Evolutionary conservation across 192 early-diverging fungal genomes (phyloP).

Genomic region (Dissophora ornata): DNA sequence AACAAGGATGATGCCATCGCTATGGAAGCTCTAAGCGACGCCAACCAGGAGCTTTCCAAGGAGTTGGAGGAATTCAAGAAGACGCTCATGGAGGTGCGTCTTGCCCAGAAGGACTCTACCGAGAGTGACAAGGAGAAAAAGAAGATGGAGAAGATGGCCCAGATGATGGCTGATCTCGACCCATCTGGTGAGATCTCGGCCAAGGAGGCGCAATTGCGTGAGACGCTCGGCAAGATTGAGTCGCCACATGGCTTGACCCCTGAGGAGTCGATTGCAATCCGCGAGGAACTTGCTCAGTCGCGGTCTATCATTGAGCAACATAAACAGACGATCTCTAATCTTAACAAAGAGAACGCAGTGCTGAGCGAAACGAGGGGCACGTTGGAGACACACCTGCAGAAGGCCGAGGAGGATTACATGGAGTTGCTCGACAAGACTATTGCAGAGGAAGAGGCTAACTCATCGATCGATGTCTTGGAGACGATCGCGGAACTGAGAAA

Average conservation of each 20-base stretch:
- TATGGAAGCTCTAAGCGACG: conserved; percentile 90
- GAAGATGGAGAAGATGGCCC: conserved; percentile 86
- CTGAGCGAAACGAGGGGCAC: conserved; percentile 72
- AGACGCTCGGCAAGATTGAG: conserved; percentile 74
- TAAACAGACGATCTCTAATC: conserved; percentile 68
- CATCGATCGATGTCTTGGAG: conserved; percentile 66
- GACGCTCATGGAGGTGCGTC: conserved; percentile 63
- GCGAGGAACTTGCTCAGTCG: conserved; percentile 77
- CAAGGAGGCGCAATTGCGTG: conserved; percentile 81
- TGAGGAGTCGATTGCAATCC: conserved; percentile 75
- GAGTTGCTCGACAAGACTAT: conserved; percentile 80
- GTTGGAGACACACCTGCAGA: conserved; percentile 74
- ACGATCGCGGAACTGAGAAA: conserved; percentile 87
- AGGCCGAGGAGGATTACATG: conserved; percentile 84
- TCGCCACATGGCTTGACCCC: conserved; percentile 68
- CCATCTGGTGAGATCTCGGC: conserved; percentile 77
- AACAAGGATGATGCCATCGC: conserved; percentile 90
- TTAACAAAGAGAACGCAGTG: conserved; percentile 68
- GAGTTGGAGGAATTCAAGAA: conserved; percentile 85
- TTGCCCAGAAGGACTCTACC: conserved; percentile 58
- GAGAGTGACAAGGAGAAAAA: conserved; percentile 82
- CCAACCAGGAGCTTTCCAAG: conserved; percentile 77
- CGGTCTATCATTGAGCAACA: conserved; percentile 72
- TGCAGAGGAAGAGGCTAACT: conserved; percentile 75
- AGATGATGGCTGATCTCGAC: conserved; percentile 86